A percentile compares a stretch with the other conserved stretches of the same genome.
Evolutionary conservation across 441 rosid genomes (phyloP).

Genomic region (Croton setiger): DNA sequence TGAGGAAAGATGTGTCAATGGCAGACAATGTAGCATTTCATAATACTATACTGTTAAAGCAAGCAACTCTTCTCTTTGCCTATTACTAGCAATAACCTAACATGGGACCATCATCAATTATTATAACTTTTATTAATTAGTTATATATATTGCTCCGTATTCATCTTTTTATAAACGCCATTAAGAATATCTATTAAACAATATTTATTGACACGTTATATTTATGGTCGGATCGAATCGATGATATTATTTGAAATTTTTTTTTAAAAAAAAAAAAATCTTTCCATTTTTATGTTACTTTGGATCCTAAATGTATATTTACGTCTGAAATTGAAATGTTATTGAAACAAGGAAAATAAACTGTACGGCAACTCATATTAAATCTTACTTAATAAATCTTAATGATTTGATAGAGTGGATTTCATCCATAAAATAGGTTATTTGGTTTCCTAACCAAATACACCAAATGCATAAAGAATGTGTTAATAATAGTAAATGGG

Average conservation of each 20-base stretch:
- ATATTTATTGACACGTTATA: too few species aligned
- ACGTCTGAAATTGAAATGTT: too few species aligned
- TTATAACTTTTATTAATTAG: background rate
- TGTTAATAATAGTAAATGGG: background rate
- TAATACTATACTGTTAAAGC: conserved; percentile 32
- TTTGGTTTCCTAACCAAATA: background rate
- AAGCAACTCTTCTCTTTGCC: conserved; percentile 30
- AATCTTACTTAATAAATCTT: background rate
- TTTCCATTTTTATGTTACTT: too few species aligned
- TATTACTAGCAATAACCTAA: conserved; percentile 12
- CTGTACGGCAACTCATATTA: background rate
- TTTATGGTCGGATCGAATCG: too few species aligned
- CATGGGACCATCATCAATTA: conserved; percentile 11
- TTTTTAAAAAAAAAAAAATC: too few species aligned
- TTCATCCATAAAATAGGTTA: conserved; percentile 12
- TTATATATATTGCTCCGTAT: background rate
- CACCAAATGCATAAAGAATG: conserved; percentile 2
- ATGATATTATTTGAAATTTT: too few species aligned
- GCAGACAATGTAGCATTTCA: conserved; percentile 65
- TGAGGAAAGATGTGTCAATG: conserved; percentile 63
- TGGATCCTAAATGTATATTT: too few species aligned
- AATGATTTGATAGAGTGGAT: background rate
- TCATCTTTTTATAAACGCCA: too few species aligned
- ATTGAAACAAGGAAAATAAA: too few species aligned
- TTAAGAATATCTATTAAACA: too few species aligned